phyloP scores from a whole-genome alignment of 768 basidiomycete genomes.

The Auriscalpium vulgare region DNA sequence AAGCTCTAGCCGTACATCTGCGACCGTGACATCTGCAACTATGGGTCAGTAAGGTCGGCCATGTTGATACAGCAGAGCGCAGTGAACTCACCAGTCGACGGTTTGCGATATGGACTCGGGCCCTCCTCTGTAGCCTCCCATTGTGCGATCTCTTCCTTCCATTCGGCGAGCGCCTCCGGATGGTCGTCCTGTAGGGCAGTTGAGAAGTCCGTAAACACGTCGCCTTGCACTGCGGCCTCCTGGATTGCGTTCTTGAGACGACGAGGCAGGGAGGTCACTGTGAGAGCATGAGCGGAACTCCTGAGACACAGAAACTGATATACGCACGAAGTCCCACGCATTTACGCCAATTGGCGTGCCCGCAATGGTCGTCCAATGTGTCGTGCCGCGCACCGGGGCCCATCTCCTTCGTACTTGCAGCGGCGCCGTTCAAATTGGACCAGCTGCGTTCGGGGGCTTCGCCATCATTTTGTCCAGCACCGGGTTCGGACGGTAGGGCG shows the following conservation, averaged over 20 bases:
- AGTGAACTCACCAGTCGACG: neutral
- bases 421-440: neutral
- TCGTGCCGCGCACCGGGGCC: neutral
- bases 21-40: neutral
- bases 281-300: too few species aligned
- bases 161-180: neutral
- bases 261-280: neutral
- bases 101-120: neutral
- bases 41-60: neutral
- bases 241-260: neutral
- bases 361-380: neutral
- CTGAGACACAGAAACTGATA: too few species aligned
- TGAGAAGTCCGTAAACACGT: neutral
- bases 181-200: neutral
- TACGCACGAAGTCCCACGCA: neutral
- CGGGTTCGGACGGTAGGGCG: neutral
- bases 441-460: neutral
- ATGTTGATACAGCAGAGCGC: neutral
- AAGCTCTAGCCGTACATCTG: neutral
- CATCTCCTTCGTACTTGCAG: neutral
- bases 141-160: neutral
- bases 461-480: neutral
- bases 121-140: neutral
- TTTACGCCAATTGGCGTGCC: neutral
- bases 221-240: neutral